phyloP scores from a whole-genome alignment of 441 rosid genomes.

The Erysimum pusillum region DNA sequence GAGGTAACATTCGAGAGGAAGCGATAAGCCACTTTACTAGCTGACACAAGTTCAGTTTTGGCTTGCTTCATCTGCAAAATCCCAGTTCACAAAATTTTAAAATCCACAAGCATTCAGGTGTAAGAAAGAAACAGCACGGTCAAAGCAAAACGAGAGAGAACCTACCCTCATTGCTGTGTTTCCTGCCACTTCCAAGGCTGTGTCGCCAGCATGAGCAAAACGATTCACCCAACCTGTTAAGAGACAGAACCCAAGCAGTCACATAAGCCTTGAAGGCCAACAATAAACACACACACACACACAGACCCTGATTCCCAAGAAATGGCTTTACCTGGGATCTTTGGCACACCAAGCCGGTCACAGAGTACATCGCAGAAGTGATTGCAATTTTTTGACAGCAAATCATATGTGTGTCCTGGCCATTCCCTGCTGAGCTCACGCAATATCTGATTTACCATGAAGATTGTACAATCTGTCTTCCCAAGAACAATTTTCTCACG shows the following conservation, averaged over 20 bases:
- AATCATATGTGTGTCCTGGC: conserved; percentile 85
- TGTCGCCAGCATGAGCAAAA: conserved; percentile 98
- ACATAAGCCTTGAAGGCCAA: conserved; percentile 9
- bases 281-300: neutral
- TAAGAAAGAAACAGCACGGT: too few species aligned
- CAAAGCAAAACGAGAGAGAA: conserved; percentile 20
- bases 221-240: conserved; percentile 96
- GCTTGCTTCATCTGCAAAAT: conserved; percentile 88
- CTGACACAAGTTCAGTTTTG: conserved; percentile 91
- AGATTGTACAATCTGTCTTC: conserved; percentile 65
- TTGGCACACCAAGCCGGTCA: conserved; percentile 86
- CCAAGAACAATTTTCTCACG: conserved; percentile 88
- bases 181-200: conserved; percentile 96
- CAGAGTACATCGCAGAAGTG: conserved; percentile 95
- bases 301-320: neutral
- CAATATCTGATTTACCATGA: conserved; percentile 79
- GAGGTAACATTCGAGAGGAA: conserved; percentile 56
- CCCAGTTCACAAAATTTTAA: conserved; percentile 28
- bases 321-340: conserved; percentile 78
- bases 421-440: conserved; percentile 91
- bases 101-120: neutral
- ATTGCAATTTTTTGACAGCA: conserved; percentile 89
- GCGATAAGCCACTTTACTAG: conserved; percentile 96
- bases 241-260: conserved; percentile 14
- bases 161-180: conserved; percentile 89